Percentiles rank a stretch among this genome's conserved stretches.
These are phyloP conservation scores for Globisporangium heterothallicum DNA, from an alignment of 352 stramenopile genomes.

Conservation along the genomic window DNA sequence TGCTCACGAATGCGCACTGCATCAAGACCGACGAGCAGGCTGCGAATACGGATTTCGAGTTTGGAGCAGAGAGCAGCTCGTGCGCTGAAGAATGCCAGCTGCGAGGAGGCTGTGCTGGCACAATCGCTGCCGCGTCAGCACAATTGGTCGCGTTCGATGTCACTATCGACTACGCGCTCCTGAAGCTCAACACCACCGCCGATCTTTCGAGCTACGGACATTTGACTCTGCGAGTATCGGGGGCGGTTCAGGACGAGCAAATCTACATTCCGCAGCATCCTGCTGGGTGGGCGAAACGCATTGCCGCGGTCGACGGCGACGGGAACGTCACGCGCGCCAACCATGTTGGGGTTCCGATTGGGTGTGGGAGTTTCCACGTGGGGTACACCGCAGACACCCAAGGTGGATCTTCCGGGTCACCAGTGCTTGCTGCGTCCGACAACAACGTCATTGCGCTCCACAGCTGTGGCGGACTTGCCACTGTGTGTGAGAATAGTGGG, in stretches of 20 bases:
- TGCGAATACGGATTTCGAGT: constrained; percentile 23
- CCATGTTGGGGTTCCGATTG: constrained; percentile 13
- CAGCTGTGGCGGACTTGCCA: constrained; percentile 28
- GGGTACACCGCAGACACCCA: constrained; percentile 41
- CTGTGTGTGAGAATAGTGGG: constrained; percentile 23
- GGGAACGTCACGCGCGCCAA: constrained; percentile 16
- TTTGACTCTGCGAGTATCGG: constrained; percentile 25
- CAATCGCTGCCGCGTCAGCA: constrained; percentile 19
- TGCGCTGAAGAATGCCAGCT: constrained; percentile 26
- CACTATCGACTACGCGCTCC: constrained; percentile 34
- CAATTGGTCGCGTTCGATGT: constrained; percentile 20
- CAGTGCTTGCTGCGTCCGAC: constrained; percentile 28
- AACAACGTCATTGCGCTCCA: constrained; percentile 46
- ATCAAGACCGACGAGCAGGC: constrained; percentile 21
- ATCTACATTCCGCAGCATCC: constrained; percentile 53
- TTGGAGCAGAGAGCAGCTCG: constrained; percentile 25
- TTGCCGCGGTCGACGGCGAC: constrained; percentile 23
- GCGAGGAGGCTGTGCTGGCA: constrained; percentile 16
- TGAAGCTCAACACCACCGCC: constrained; percentile 25
- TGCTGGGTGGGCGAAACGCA: constrained; percentile 25
- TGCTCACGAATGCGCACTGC: constrained; percentile 48
- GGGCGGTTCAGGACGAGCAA: constrained; percentile 21
- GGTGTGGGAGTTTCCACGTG: constrained; percentile 27
- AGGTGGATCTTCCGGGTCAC: constrained; percentile 35
- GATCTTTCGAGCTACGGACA: constrained; percentile 28